Conservation (phyloP, 306 rosid genomes). For the Vigna reflexopilosa region DNA sequence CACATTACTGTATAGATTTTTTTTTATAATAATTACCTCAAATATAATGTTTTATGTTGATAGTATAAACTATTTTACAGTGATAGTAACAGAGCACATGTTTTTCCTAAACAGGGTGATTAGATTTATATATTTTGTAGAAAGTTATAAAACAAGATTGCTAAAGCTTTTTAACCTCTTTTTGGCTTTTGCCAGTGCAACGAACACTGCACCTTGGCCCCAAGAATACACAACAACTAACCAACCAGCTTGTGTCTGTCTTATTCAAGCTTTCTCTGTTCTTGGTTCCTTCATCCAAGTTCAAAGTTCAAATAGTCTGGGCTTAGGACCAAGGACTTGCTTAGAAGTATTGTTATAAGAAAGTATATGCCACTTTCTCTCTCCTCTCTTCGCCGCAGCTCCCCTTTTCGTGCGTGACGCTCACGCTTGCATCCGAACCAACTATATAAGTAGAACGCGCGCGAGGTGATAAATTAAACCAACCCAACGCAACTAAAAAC, state of each 20-base stretch:
- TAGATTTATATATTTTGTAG: too few species aligned
- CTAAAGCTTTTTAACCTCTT: not conserved
- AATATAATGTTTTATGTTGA: too few species aligned
- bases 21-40: too few species aligned
- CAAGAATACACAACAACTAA: not conserved
- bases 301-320: conserved; percentile 13
- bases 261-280: not conserved
- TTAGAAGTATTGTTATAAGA: not conserved
- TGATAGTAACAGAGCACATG: too few species aligned
- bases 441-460: conserved; percentile 39
- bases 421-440: not conserved
- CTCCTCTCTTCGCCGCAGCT: not conserved
- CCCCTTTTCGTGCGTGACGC: conserved; percentile 21
- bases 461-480: not conserved
- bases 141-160: too few species aligned
- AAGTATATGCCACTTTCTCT: not conserved
- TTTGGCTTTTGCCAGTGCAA: not conserved
- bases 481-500: not conserved
- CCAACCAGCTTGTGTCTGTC: not conserved
- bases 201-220: not conserved
- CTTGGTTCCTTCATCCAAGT: not conserved
- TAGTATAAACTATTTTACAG: too few species aligned
- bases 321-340: not conserved
- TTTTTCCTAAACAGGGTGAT: too few species aligned
- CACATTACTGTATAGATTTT: too few species aligned